phyloP scores from a whole-genome alignment of 2,329 filamentous ascomycete species.

The Onygenales sp. region DNA sequence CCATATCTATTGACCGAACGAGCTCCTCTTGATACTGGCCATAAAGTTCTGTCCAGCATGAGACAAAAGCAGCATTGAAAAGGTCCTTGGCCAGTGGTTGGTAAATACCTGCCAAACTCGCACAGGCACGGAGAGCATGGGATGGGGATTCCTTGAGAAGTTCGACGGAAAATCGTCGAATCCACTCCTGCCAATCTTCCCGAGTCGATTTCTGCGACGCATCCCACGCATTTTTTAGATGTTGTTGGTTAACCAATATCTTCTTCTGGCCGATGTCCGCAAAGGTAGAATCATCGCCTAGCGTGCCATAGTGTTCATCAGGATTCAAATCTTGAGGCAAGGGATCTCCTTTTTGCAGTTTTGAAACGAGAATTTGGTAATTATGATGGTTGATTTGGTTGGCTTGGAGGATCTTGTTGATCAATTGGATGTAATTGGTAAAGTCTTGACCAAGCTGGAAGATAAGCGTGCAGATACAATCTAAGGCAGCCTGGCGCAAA shows the following conservation, averaged over 20 bases:
- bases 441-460: constrained; percentile 95
- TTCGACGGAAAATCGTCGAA: constrained; percentile 91
- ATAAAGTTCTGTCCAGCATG: constrained; percentile 96
- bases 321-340: constrained; percentile 91
- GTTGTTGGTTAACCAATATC: constrained; percentile 92
- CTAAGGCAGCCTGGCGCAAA: constrained; percentile 72
- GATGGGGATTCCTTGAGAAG: constrained; percentile 92
- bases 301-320: constrained; percentile 67
- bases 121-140: constrained; percentile 86
- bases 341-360: constrained; percentile 87
- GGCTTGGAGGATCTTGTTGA: constrained; percentile 72
- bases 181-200: constrained; percentile 99
- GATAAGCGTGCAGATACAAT: constrained; percentile 89
- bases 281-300: constrained; percentile 69
- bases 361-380: constrained; percentile 84
- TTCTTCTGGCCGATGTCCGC: constrained; percentile 86
- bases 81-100: constrained; percentile 83
- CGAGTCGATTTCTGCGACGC: constrained; percentile 93
- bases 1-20: constrained; percentile 89
- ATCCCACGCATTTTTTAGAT: constrained; percentile 95
- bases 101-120: constrained; percentile 81
- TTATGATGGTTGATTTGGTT: constrained; percentile 82
- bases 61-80: constrained; percentile 98
- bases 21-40: constrained; percentile 96
- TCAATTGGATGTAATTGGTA: constrained; percentile 82